These are phyloP conservation scores for Leishmania martiniquensis DNA, from an alignment of 208 protist genomes.

Conservation along the genomic window DNA sequence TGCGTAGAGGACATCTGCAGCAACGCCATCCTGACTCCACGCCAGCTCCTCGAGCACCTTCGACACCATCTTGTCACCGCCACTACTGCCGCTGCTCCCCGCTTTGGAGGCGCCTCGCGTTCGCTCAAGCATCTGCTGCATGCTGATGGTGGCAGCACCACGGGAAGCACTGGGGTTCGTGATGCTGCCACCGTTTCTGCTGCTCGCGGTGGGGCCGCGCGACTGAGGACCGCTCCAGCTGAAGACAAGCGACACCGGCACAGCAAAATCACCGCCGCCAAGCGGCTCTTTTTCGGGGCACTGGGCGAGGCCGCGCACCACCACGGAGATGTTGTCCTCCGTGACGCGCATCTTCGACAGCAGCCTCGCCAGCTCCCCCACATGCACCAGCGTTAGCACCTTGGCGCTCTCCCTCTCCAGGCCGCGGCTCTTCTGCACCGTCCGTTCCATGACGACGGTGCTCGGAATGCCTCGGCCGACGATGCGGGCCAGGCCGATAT, in stretches of 20 bases:
- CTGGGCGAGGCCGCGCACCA: conserved; percentile 69
- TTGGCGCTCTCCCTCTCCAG: conserved; percentile 60
- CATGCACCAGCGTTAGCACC: conserved; percentile 69
- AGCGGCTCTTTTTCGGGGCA: conserved; percentile 71
- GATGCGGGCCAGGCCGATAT: conserved; percentile 60
- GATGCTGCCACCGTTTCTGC: conserved; percentile 8
- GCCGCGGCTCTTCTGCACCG: conserved; percentile 43
- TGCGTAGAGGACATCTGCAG: conserved; percentile 81
- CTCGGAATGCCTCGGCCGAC: conserved; percentile 75
- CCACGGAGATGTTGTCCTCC: conserved; percentile 62
- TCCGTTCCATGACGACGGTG: conserved; percentile 51
- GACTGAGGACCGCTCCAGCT: conserved; percentile 63
- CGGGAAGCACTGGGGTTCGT: conserved; percentile 22
- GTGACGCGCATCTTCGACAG: conserved; percentile 62
- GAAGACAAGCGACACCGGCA: conserved; percentile 75
- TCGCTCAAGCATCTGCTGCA: conserved; percentile 19
- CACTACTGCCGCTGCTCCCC: conserved; percentile 8
- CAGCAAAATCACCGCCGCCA: conserved; percentile 60
- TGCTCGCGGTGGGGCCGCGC: conserved; percentile 8
- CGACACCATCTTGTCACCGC: conserved; percentile 57
- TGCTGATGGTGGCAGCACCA: conserved; percentile 11
- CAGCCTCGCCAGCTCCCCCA: conserved; percentile 57
- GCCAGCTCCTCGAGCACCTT: conserved; percentile 78
- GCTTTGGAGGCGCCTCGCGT: not conserved
- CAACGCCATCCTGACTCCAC: conserved; percentile 69